Evolutionary conservation across 2,329 filamentous ascomycete species (phyloP).

Genomic region (Fusarium zealandicum): DNA sequence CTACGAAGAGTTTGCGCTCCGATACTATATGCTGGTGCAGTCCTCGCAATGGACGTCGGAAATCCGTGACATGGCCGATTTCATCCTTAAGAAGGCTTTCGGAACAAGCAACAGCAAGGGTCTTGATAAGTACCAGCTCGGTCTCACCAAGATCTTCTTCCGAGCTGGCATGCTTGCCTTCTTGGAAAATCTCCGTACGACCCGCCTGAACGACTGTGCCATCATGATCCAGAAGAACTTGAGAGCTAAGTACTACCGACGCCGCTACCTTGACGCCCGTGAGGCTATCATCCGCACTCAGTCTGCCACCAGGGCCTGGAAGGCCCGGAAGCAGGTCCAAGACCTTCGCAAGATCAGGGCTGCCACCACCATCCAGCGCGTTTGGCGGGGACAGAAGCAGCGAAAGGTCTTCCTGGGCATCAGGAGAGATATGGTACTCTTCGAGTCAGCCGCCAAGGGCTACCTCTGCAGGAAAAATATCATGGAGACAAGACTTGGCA

Average conservation of each 20-base stretch:
- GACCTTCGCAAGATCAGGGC: conserved; percentile 84
- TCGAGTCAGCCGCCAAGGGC: conserved; percentile 90
- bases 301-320: conserved; percentile 76
- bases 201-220: conserved; percentile 88
- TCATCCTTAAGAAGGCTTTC: conserved; percentile 87
- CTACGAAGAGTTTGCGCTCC: conserved; percentile 95
- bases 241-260: conserved; percentile 92
- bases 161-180: conserved; percentile 98
- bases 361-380: conserved; percentile 91
- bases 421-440: conserved; percentile 82
- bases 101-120: conserved; percentile 77
- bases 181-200: conserved; percentile 91
- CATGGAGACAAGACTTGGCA: conserved; percentile 90
- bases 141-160: conserved; percentile 99
- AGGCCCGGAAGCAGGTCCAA: conserved; percentile 79
- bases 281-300: conserved; percentile 83
- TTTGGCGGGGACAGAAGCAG: conserved; percentile 93
- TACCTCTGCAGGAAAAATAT: conserved; percentile 90
- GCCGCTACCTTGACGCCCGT: conserved; percentile 86
- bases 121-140: conserved; percentile 94
- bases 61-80: conserved; percentile 92
- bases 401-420: conserved; percentile 80
- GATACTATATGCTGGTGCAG: conserved; percentile 97
- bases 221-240: conserved; percentile 99
- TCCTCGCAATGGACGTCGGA: conserved; percentile 92